Base-by-base conservation (phyloP, 352 stramenopile species). In the Globisporangium nagaii region DNA sequence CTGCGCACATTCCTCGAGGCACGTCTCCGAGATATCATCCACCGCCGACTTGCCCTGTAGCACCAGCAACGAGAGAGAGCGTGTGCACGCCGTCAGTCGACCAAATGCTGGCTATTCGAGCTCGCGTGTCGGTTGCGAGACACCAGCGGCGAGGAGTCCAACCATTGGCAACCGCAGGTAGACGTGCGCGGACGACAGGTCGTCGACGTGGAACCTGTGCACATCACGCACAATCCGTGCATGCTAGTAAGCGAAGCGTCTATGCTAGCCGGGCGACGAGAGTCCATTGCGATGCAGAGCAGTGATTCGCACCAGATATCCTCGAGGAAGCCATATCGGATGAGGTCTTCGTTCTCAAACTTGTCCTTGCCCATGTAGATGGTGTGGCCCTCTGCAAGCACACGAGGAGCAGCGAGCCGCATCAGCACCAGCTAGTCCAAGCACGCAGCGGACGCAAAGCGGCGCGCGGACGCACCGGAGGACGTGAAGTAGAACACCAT, bases 291-390 rank as follows among this genome's bases (percentile, higher is more conserved):
- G 17, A 17, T 27, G 3, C 8, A 43, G 5, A 46, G 10, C n/a
- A n/a, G 30, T 8, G 32, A 3, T 22, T 10, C 59, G 17, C 46
- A 92, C 86, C 90, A 97, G 53, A 98, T 90, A 72, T 98, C 96
- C 63, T 98, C 91, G 13, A 96, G 71, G 55, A 95, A 95, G 50
- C 96, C 95, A 47, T 98, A 98, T 59, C 96, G 96, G 59, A 99
- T 98, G 45, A 99, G 79, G 62, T 98, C 88, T 81, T 99, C 97
- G 68, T 99, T 99, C 78, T 99, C 97, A 64, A 96, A 98, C 76
- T 99, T 99, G 82, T 99, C 96, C 57, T 93, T 96, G 56, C 96
- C 96, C 93, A 99, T 98, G 73, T 98, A 99, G 41, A 98, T 95
- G 32, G 73, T 94, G 57, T 93, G 89, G 12, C 96, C 84, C 72